A percentile compares a stretch with the other conserved stretches of the same genome.
These are phyloP conservation scores for Chrysosporium keratinophilum DNA, from an alignment of 2,329 filamentous ascomycete genomes.

Conservation along the genomic window DNA sequence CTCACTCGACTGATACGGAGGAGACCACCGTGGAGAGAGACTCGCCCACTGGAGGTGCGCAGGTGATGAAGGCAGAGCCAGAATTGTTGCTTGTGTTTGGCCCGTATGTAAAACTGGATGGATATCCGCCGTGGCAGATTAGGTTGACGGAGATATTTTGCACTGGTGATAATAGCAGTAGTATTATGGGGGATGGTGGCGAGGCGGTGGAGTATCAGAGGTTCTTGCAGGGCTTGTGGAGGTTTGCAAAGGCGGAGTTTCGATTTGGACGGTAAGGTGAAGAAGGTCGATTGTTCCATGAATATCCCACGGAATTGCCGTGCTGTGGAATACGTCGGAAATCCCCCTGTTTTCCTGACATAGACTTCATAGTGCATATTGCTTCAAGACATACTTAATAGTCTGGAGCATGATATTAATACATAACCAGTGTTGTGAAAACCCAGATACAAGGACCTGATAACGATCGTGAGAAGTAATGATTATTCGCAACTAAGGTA, in stretches of 20 bases:
- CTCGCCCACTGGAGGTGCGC: not conserved
- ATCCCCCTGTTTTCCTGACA: too few relatives aligned
- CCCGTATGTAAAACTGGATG: slow-evolving; percentile 69
- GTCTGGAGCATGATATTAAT: too few relatives aligned
- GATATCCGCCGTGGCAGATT: slow-evolving; percentile 95
- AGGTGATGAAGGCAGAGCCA: slow-evolving; percentile 67
- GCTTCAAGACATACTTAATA: too few relatives aligned
- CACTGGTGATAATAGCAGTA: slow-evolving; percentile 38
- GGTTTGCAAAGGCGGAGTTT: slow-evolving; percentile 80
- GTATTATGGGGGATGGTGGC: slow-evolving; percentile 27
- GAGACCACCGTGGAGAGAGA: slow-evolving; percentile 14
- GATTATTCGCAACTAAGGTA: not conserved
- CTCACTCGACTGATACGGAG: slow-evolving; percentile 11
- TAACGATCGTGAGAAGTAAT: not conserved
- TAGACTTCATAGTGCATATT: too few relatives aligned
- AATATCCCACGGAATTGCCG: not conserved
- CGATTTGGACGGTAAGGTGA: slow-evolving; percentile 55
- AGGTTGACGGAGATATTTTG: slow-evolving; percentile 87
- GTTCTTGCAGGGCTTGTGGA: slow-evolving; percentile 74
- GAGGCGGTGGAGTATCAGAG: slow-evolving; percentile 76
- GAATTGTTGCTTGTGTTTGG: slow-evolving; percentile 83
- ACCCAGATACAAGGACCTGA: too few relatives aligned
- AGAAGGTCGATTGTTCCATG: not conserved
- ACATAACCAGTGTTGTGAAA: too few relatives aligned
- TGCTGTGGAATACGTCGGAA: not conserved